Evolutionary conservation across 2,329 filamentous ascomycete genomes (phyloP).

Genomic region (Neocucurbitaria cava): DNA sequence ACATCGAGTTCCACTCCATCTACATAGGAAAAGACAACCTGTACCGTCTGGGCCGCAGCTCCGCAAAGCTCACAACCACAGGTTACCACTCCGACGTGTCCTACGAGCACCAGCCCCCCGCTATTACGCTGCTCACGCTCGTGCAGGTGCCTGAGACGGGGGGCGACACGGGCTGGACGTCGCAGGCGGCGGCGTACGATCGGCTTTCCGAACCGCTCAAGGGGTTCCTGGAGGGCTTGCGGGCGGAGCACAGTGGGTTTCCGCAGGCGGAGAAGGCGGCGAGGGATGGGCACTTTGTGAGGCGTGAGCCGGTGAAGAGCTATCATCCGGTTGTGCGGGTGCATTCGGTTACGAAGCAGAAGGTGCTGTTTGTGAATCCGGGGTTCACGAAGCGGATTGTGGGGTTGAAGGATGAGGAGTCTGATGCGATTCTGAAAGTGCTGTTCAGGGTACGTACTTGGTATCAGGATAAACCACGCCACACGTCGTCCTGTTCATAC

Average conservation of each 20-base stretch:
- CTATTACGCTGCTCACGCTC: slow-evolving; percentile 57
- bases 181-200: slow-evolving; percentile 55
- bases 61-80: slow-evolving; percentile 49
- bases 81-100: slow-evolving; percentile 60
- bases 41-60: slow-evolving; percentile 32
- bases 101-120: slow-evolving; percentile 56
- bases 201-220: slow-evolving; percentile 34
- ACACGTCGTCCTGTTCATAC: too few species aligned
- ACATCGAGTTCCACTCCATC: slow-evolving; percentile 35
- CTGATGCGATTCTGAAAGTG: slow-evolving; percentile 75
- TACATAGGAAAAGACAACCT: slow-evolving; percentile 34
- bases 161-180: slow-evolving; percentile 57
- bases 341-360: slow-evolving; percentile 79
- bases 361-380: slow-evolving; percentile 79
- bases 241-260: slow-evolving; percentile 75
- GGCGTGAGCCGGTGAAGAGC: slow-evolving; percentile 45
- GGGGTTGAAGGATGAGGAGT: slow-evolving; percentile 80
- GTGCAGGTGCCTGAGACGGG: slow-evolving; percentile 59
- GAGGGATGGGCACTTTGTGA: slow-evolving; percentile 21
- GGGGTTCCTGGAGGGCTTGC: slow-evolving; percentile 65
- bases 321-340: slow-evolving; percentile 68
- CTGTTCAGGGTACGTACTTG: slow-evolving; percentile 60
- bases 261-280: slow-evolving; percentile 76
- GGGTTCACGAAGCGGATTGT: slow-evolving; percentile 83
- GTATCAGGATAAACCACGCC: too few species aligned